phyloP scores from a whole-genome alignment of 805 yeast genomes.

The Kuraishia cidri region DNA sequence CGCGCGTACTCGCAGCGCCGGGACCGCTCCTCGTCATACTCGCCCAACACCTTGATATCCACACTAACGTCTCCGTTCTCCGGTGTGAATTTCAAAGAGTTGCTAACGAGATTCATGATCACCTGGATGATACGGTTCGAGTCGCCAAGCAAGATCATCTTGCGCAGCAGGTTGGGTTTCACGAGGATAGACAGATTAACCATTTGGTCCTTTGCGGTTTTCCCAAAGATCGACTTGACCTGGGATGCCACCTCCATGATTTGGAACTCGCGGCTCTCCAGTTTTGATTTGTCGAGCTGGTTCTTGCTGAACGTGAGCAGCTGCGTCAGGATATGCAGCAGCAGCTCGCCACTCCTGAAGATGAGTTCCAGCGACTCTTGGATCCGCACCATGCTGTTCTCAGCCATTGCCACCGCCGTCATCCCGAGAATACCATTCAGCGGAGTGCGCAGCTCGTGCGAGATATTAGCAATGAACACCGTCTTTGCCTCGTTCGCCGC shows the following conservation, averaged over 20 bases:
- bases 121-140: constrained; percentile 86
- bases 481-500: constrained; percentile 96
- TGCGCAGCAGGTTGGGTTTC: constrained; percentile 50
- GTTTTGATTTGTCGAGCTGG: constrained; percentile 71
- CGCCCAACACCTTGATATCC: constrained; percentile 54
- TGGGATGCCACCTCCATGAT: constrained; percentile 78
- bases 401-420: constrained; percentile 92
- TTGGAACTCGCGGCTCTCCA: constrained; percentile 78
- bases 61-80: constrained; percentile 76
- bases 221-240: constrained; percentile 75
- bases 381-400: constrained; percentile 56
- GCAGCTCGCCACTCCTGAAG: constrained; percentile 83
- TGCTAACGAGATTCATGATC: constrained; percentile 86
- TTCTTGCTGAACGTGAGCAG: constrained; percentile 87
- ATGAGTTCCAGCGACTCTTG: constrained; percentile 74
- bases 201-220: constrained; percentile 68
- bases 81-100: constrained; percentile 88
- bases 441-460: constrained; percentile 93
- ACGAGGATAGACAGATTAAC: constrained; percentile 59
- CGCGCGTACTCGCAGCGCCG: constrained; percentile 26
- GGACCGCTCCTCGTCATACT: constrained; percentile 52
- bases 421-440: constrained; percentile 93
- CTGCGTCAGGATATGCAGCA: constrained; percentile 85
- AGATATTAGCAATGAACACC: constrained; percentile 83
- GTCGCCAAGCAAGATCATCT: constrained; percentile 75